These are phyloP conservation scores for Areca catechu DNA, from an alignment of 176 grass and related monocot species.

Conservation along the genomic window DNA sequence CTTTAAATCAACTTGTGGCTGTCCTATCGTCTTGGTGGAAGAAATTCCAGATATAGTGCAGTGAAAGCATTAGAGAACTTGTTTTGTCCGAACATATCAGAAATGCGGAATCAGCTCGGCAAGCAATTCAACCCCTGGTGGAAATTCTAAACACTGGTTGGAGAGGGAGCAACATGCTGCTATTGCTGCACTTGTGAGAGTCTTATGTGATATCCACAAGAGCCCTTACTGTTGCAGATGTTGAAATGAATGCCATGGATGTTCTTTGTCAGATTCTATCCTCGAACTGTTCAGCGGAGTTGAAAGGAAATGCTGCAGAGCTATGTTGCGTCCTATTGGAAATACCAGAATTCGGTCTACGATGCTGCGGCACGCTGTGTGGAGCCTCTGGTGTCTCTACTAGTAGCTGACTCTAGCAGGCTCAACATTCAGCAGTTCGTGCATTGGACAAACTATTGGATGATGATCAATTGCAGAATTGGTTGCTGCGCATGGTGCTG, in stretches of 20 bases:
- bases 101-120: slow-evolving; percentile 79
- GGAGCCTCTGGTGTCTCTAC: slow-evolving; percentile 77
- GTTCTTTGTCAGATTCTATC: slow-evolving; percentile 89
- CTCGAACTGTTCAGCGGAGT: slow-evolving; percentile 67
- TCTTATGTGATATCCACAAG: slow-evolving; percentile 87
- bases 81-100: slow-evolving; percentile 94
- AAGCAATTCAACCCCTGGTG: slow-evolving; percentile 93
- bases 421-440: slow-evolving; percentile 90
- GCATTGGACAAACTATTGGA: slow-evolving; percentile 95
- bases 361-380: slow-evolving; percentile 83
- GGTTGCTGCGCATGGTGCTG: slow-evolving; percentile 76
- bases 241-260: slow-evolving; percentile 96
- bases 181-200: slow-evolving; percentile 88
- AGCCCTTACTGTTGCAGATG: slow-evolving; percentile 81
- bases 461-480: slow-evolving; percentile 95
- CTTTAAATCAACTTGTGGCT: slow-evolving; percentile 94
- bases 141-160: slow-evolving; percentile 96
- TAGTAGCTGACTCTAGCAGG: slow-evolving; percentile 73
- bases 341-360: slow-evolving; percentile 98
- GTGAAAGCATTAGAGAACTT: slow-evolving; percentile 97
- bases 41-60: slow-evolving; percentile 94
- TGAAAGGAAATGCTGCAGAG: slow-evolving; percentile 96
- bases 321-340: slow-evolving; percentile 82
- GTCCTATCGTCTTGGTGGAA: slow-evolving; percentile 93
- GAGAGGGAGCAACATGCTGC: slow-evolving; percentile 99